Evolutionary conservation across 2,329 filamentous ascomycete genomes (phyloP).

Genomic region (Stemphylium vesicarium): DNA sequence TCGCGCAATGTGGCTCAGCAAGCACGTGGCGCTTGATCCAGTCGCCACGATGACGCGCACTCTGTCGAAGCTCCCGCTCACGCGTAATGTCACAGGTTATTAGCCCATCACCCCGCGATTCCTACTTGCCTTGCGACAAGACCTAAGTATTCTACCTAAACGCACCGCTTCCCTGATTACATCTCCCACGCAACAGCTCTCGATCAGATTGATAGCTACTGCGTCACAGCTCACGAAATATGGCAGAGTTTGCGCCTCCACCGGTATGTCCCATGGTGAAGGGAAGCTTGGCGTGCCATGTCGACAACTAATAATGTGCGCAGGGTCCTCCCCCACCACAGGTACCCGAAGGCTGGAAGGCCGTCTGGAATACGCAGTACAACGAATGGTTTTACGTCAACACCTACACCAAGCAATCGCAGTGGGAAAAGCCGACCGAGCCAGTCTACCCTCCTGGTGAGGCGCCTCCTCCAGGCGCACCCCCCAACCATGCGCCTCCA

Average conservation of each 20-base stretch:
- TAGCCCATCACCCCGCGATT: conserved; percentile 19
- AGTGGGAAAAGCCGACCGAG: conserved; percentile 84
- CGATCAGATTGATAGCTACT: background rate
- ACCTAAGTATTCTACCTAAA: background rate
- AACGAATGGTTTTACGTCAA: conserved; percentile 96
- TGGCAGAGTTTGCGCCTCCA: conserved; percentile 48
- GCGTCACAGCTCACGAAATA: conserved; percentile 9
- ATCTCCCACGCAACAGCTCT: too few species aligned
- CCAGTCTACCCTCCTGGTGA: conserved; percentile 64
- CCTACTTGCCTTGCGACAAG: conserved; percentile 9
- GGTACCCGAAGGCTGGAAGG: conserved; percentile 82
- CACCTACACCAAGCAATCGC: conserved; percentile 82
- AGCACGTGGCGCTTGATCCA: conserved; percentile 12
- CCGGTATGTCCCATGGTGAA: conserved; percentile 28
- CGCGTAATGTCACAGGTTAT: conserved; percentile 14
- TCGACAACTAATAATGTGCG: conserved; percentile 11
- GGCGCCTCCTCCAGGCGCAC: conserved; percentile 63
- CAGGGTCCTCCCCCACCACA: conserved; percentile 63
- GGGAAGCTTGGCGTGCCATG: conserved; percentile 3
- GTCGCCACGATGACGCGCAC: conserved; percentile 34
- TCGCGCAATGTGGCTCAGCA: conserved; percentile 20
- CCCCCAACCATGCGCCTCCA: conserved; percentile 69
- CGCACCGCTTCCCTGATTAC: background rate
- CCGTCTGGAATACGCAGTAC: conserved; percentile 84
- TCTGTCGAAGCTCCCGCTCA: conserved; percentile 11